Base-by-base conservation (phyloP, 306 rosid genomes). In the Pyrus bretschneideri region DNA sequence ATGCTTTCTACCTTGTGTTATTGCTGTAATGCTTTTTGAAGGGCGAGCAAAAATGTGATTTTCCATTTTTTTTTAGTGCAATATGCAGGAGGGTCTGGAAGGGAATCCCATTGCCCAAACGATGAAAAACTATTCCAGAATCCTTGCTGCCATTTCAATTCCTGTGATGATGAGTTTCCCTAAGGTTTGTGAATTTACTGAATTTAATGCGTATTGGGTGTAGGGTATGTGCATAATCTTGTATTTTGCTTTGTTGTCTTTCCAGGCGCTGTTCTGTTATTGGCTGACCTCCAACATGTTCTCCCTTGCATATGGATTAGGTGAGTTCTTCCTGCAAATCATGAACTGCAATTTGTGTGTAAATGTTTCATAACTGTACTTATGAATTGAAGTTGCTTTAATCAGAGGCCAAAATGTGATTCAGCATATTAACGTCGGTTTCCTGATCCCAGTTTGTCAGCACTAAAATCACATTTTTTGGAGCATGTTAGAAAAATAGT, bases 181-280 rank as follows among this genome's bases (percentile, higher is more conserved):
- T 0, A 89, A 92, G 97, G 77, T 73, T 60, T 25, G 99, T 92
- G 79, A 79, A 25, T 82, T 76, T 77, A 55, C 67, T 38, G 73
- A 73, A 15, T 49, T 73, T 25, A 64, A 8, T 10, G 54, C 54
- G 22, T 57, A 54, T 44, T 11, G 69, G 42, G 23, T 42, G 4
- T 60, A 25, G 58, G 77, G 40, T 27, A 5, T 45, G 38, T 61
- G 44, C 14, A 17, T n/a, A 30, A 25, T 44, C 18, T 14, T 17
- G 3, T 40, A 60, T 44, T 25, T 45, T 69, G 67, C 60, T 30
- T 45, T 73, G 19, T 69, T 21, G 69, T 46, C 77, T 38, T 35
- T 81, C 89, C 99, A 95, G 97, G 97, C 96, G 63, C 83, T 95
- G 82, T 95, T 92, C 84, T 92, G 97, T 82, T 95, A 92, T 84